These are phyloP conservation scores for Cercospora sesami DNA, from an alignment of 2,329 filamentous ascomycete genomes.

Conservation along the genomic window DNA sequence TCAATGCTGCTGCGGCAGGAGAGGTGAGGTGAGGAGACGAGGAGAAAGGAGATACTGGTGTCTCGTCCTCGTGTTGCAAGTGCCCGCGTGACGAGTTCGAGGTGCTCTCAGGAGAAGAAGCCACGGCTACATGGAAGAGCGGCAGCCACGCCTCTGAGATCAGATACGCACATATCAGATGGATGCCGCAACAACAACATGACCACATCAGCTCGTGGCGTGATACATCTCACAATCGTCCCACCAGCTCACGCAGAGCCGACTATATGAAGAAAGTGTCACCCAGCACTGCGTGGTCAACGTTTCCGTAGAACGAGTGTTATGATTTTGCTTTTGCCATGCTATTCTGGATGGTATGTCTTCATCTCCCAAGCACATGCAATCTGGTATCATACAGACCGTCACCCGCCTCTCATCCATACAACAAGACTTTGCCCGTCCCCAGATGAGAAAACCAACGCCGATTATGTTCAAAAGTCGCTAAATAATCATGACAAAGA, in stretches of 20 bases:
- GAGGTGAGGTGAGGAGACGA: neutral
- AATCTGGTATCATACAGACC: slow-evolving; percentile 14
- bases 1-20: neutral
- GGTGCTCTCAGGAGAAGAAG: too few relatives aligned
- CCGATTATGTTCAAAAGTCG: slow-evolving; percentile 11
- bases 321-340: neutral
- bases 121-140: neutral
- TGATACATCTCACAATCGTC: slow-evolving; percentile 13
- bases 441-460: neutral
- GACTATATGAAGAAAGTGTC: neutral
- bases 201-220: slow-evolving; percentile 6
- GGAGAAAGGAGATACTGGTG: neutral
- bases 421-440: neutral
- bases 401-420: neutral
- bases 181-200: neutral
- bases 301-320: neutral
- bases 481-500: slow-evolving; percentile 14
- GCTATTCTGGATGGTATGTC: neutral
- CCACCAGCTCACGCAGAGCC: neutral
- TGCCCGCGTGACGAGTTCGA: too few relatives aligned
- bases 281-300: neutral
- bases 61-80: neutral
- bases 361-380: neutral
- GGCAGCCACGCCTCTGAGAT: neutral
- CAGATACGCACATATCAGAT: neutral